A percentile compares a stretch with the other conserved stretches of the same genome.
Conservation (phyloP, 257 asterid genomes). For the Fraxinus quadrangulata region DNA sequence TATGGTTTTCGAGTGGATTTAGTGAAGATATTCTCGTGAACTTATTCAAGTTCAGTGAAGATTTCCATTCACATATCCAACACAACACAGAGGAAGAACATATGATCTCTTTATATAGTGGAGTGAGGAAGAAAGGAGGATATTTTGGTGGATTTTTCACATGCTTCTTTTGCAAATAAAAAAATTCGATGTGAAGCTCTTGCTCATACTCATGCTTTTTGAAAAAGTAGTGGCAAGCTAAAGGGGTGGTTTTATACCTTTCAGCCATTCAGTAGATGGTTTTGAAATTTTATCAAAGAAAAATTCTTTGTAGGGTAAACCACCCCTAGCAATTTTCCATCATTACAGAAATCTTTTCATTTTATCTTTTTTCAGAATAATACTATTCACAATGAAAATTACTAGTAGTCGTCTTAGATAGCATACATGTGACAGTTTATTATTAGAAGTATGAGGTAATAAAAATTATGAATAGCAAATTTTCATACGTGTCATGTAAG, state of each 20-base stretch:
- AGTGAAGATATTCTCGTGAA: not conserved
- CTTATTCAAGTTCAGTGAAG: not conserved
- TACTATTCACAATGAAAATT: too few relatives aligned
- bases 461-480: too few relatives aligned
- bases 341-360: too few relatives aligned
- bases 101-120: not conserved
- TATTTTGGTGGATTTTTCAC: not conserved
- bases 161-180: not conserved
- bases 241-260: not conserved
- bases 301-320: too few relatives aligned
- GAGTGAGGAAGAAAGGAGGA: not conserved
- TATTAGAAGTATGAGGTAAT: too few relatives aligned
- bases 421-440: too few relatives aligned
- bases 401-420: too few relatives aligned
- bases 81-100: not conserved
- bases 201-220: not conserved
- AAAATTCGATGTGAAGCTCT: not conserved
- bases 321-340: too few relatives aligned
- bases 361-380: too few relatives aligned
- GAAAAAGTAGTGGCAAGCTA: not conserved
- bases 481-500: too few relatives aligned
- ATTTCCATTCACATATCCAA: not conserved
- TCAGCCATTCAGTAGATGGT: not conserved
- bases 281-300: not conserved
- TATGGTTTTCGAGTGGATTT: not conserved